Base-by-base conservation (phyloP, 768 basidiomycete genomes). In the Lentinula lateritia region DNA sequence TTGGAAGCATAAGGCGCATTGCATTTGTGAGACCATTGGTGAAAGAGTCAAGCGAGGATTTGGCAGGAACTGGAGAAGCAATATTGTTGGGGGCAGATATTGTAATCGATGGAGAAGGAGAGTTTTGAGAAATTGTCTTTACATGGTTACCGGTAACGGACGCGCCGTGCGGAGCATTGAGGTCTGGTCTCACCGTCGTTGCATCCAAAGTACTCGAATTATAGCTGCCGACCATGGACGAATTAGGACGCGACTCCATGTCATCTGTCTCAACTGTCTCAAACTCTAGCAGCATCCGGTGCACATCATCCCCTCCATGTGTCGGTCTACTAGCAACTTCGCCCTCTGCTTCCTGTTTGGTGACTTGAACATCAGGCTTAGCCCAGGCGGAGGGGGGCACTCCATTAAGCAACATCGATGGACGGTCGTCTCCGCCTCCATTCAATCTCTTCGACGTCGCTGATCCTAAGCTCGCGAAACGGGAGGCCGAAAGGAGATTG, bases 321-420 rank as follows among this genome's bases (percentile, higher is more conserved):
- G 74, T 66, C 38, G 71, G 60, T 3, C 58, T 50, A 42, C 70
- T 73, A 52, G 69, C 74, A 16, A 86, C 74, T 56, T 77, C 74
- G 0, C 86, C 88, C 50, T 74, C 83, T 1, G 76, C 85, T 10
- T 76, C 78, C 53, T 83, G 71, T 64, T 69, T 78, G 43, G 70
- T 85, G 12, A 89, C 64, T 54, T 80, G 78, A 6, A 86, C 83
- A 43, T 85, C 82, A 8, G 88, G 81, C 66, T 83, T 84, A 0
- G 85, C 77, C 74, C 81, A 81, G 0, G 80, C 83, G 4, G 77
- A 76, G 4, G 77, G 76, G 7, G 78, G 78, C 6, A 67, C 66
- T 7, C 64, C 66, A 35, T 38, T 52, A 3, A 20, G 10, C 7
- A 59, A 18, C 48, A 28, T 59, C 20, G 62, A 18, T 28, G 43